Conservation (phyloP, 306 rosid species). For the Lotus japonicus region DNA sequence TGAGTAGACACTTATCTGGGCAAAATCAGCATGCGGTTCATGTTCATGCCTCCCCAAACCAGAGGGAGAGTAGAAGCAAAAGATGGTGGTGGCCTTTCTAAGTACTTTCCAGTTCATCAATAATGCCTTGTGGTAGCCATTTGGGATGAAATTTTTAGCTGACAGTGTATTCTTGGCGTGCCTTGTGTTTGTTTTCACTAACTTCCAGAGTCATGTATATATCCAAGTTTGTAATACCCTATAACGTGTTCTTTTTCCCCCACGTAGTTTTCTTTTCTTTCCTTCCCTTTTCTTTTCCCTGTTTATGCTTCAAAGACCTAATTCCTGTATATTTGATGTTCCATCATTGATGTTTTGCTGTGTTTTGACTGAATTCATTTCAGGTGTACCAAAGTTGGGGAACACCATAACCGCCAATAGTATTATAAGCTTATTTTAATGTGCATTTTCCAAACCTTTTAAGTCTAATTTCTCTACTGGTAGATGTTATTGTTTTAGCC, state of each 20-base stretch:
- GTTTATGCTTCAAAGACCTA: constrained; percentile 21
- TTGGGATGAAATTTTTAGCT: constrained; percentile 22
- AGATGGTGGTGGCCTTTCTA: constrained; percentile 87
- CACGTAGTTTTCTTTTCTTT: background rate
- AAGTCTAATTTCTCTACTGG: too few relatives aligned
- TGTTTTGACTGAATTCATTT: background rate
- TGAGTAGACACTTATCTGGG: constrained; percentile 28
- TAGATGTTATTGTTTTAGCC: too few relatives aligned
- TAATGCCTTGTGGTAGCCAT: constrained; percentile 13
- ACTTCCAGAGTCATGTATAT: constrained; percentile 21
- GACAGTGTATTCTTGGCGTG: constrained; percentile 9
- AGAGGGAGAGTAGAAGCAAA: constrained; percentile 67
- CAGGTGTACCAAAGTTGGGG: background rate
- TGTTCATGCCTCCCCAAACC: constrained; percentile 34
- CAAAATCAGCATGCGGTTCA: constrained; percentile 35
- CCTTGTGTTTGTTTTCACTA: constrained; percentile 3
- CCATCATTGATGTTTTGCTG: background rate
- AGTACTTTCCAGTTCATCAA: constrained; percentile 17
- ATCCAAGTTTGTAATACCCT: constrained; percentile 11
- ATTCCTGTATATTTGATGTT: background rate
- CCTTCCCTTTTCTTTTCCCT: background rate
- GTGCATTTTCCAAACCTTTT: too few relatives aligned
- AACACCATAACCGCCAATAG: background rate
- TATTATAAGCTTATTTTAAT: too few relatives aligned
- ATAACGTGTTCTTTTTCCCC: background rate